phyloP scores from a whole-genome alignment of 768 basidiomycete species.

The Tremella yokohamensis region DNA sequence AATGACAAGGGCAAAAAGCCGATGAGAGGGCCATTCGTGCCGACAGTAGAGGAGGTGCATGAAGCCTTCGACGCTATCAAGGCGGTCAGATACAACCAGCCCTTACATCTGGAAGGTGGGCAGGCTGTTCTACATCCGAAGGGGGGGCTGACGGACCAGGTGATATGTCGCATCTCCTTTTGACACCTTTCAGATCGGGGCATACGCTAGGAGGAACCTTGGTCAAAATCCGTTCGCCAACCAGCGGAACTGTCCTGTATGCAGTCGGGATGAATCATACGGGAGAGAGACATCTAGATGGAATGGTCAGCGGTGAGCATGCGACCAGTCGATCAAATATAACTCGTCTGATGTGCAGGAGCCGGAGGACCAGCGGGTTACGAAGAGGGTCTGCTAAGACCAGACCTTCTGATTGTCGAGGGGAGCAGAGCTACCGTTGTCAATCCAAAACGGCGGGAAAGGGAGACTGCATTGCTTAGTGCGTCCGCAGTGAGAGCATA shows the following conservation, averaged over 20 bases:
- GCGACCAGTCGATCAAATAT: not conserved
- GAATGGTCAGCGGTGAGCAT: constrained; percentile 60
- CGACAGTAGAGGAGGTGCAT: constrained; percentile 74
- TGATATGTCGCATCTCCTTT: constrained; percentile 37
- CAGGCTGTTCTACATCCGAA: constrained; percentile 10
- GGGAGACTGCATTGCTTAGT: constrained; percentile 83
- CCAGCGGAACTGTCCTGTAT: constrained; percentile 90
- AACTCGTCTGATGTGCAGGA: constrained; percentile 3
- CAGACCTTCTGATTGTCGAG: constrained; percentile 90
- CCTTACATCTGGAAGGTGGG: constrained; percentile 85
- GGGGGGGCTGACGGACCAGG: constrained; percentile 13
- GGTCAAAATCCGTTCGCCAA: constrained; percentile 98
- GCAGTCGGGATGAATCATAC: constrained; percentile 95
- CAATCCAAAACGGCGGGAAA: constrained; percentile 81
- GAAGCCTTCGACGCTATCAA: constrained; percentile 90
- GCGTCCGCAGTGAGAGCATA: constrained; percentile 6
- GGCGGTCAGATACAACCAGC: constrained; percentile 89
- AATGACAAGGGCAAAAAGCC: constrained; percentile 28
- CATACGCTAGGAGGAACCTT: constrained; percentile 95
- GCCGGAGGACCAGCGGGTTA: constrained; percentile 36
- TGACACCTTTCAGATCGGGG: constrained; percentile 91
- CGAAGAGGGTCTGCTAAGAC: constrained; percentile 59
- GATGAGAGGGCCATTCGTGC: constrained; percentile 61
- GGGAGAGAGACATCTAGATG: constrained; percentile 90
- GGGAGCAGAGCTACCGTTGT: constrained; percentile 78